Conservation (phyloP, 345 rosid species). For the Erucastrum elatum region DNA sequence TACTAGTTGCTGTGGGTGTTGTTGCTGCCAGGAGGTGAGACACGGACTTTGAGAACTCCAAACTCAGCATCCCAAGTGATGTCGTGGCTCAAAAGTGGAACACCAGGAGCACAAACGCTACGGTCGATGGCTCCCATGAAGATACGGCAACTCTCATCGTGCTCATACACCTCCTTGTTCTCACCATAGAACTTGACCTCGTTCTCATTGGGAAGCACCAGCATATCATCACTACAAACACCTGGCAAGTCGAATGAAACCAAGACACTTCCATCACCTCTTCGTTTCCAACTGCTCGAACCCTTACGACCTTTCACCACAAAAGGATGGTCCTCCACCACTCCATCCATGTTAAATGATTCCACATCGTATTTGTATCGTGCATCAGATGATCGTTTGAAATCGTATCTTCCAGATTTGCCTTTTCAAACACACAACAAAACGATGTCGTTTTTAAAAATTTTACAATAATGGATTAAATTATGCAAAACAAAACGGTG, state of each 20-base stretch:
- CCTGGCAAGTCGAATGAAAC: constrained; percentile 15
- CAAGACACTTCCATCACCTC: not conserved
- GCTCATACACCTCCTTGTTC: constrained; percentile 19
- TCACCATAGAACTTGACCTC: not conserved
- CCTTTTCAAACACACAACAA: too few relatives aligned
- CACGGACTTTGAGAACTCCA: not conserved
- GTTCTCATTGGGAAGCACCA: not conserved
- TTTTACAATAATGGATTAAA: too few relatives aligned
- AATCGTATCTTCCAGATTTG: too few relatives aligned
- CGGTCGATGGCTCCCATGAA: not conserved
- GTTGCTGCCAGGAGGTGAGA: not conserved
- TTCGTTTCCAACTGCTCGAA: not conserved
- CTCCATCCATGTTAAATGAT: not conserved
- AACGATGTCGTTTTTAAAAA: too few relatives aligned
- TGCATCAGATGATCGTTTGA: too few relatives aligned
- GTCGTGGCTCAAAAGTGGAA: not conserved
- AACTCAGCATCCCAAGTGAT: not conserved
- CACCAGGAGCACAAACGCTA: not conserved
- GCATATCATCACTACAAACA: not conserved
- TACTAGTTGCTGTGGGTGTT: not conserved
- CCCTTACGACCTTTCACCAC: constrained; percentile 20
- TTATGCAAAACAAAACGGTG: too few relatives aligned
- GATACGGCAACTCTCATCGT: constrained; percentile 15
- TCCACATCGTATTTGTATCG: too few relatives aligned
- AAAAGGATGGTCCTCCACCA: constrained; percentile 11